phyloP scores from a whole-genome alignment of 495 filamentous ascomycete species.

The Friedmanniomyces endolithicus region DNA sequence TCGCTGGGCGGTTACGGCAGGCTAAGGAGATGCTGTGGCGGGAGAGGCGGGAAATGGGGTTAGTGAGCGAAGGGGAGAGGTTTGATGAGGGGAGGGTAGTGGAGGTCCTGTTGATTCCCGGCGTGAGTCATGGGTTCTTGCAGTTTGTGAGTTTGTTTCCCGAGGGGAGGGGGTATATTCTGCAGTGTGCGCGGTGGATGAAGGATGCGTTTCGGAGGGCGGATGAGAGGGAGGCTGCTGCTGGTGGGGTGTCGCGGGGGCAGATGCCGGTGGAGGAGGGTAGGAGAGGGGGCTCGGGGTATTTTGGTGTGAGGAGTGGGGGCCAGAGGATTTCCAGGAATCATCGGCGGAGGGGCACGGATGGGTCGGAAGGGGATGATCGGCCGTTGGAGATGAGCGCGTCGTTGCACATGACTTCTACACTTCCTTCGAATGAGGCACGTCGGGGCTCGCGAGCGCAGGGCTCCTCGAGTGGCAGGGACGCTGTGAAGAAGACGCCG shows the following conservation, averaged over 20 bases:
- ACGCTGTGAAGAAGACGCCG: constrained; percentile 25
- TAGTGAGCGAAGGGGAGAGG: constrained; percentile 28
- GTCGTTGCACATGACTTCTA: constrained; percentile 18
- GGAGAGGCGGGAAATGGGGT: constrained; percentile 49
- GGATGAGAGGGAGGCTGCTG: constrained; percentile 1
- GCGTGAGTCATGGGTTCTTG: constrained; percentile 82
- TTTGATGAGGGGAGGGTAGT: constrained; percentile 70
- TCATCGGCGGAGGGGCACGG: constrained; percentile 25
- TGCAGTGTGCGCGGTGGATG: constrained; percentile 64
- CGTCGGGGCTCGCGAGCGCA: constrained; percentile 14
- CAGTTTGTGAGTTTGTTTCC: constrained; percentile 81
- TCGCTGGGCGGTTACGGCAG: constrained; percentile 72
- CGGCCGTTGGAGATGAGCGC: constrained; percentile 62
- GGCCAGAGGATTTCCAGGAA: not conserved
- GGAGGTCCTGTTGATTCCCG: constrained; percentile 72
- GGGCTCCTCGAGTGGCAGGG: constrained; percentile 20
- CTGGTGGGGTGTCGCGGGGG: not conserved
- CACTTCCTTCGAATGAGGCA: not conserved
- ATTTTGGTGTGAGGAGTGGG: too few species aligned
- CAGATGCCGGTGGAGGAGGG: constrained; percentile 3
- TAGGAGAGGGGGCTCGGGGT: constrained; percentile 8
- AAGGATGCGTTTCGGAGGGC: constrained; percentile 46
- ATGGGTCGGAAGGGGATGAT: constrained; percentile 71
- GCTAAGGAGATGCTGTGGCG: constrained; percentile 61
- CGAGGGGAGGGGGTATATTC: constrained; percentile 71